Evolutionary conservation across 2,329 filamentous ascomycete genomes (phyloP).

Genomic region (Fusarium foetens): DNA sequence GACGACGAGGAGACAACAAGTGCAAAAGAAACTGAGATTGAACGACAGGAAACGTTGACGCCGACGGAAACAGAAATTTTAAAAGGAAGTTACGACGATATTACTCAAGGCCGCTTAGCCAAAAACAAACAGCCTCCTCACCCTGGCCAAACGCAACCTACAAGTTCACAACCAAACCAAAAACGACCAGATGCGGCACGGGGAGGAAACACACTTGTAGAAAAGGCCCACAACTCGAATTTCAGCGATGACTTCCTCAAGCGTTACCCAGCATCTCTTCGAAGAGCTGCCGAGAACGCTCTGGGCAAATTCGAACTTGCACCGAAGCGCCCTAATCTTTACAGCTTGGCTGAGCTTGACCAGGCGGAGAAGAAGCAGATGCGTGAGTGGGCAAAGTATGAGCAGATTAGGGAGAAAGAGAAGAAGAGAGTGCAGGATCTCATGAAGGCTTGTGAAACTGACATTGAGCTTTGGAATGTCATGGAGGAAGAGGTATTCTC

Average conservation of each 20-base stretch:
- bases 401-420: slow-evolving; percentile 57
- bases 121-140: no score
- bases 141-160: no score
- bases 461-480: slow-evolving; percentile 73
- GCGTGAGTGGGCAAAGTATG: slow-evolving; percentile 50
- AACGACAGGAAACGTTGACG: no score
- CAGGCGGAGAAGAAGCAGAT: slow-evolving; percentile 47
- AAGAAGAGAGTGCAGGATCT: slow-evolving; percentile 61
- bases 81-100: no score
- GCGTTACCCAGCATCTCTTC: slow-evolving; percentile 54
- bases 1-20: no score
- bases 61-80: no score
- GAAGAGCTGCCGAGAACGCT: slow-evolving; percentile 53
- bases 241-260: slow-evolving; percentile 51
- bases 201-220: slow-evolving; percentile 46
- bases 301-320: slow-evolving; percentile 52
- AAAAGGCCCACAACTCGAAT: slow-evolving; percentile 47
- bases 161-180: not conserved
- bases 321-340: slow-evolving; percentile 40
- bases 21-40: no score
- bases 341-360: slow-evolving; percentile 46
- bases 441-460: slow-evolving; percentile 66
- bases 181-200: not conserved
- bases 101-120: no score
- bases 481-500: slow-evolving; percentile 75